Evolutionary conservation across 2,329 filamentous ascomycete species (phyloP), one percentile per base, ranked within the genome.

Genomic region (Fusarium falciforme): DNA sequence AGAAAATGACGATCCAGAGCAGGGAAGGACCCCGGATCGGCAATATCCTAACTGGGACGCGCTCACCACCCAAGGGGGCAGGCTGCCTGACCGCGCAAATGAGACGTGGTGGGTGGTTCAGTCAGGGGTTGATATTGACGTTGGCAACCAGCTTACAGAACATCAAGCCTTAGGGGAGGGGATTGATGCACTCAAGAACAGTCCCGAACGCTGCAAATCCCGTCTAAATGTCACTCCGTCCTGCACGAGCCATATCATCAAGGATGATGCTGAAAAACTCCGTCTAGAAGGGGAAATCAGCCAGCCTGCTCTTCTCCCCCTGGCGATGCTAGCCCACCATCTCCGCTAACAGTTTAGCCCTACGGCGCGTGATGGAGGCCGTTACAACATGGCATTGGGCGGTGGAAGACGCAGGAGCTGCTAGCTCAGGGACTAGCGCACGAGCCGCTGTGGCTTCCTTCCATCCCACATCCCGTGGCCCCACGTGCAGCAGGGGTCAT

Each of bases 11-110:
- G 67, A 66, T 68, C 61, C 67, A 55, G 14, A n/a, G 22, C 64
- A 58, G 60, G 63, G 64, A 55, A 58, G 9, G 36, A 59, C 72
- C 66, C 74, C 67, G 27, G 74, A 75, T 76, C 74, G 70, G 74
- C 72, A 59, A 44, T 76, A 49, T 63, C 72, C 64, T 58, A 61
- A 67, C 54, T 47, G 65, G 74, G 66, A 31, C 47, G 47, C 14
- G 20, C 35, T 42, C 44, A 38, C 42, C 42, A 27, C 47, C 47
- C 25, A n/a, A 47, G 14, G 47, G 27, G n/a, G 27, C 17, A 54
- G 47, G 47, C 6, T 31, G 47, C 47, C 47, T 31, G 27, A 11
- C 27, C 5, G 42, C 29, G 25, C 47, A 52, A 52, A 52, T 52
- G 47, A 35, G 29, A 36, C 52, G 52, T 11, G 14, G 52, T 35